These are phyloP conservation scores for Rubia peregrina DNA, from an alignment of 305 asterid genomes.

Conservation along the genomic window DNA sequence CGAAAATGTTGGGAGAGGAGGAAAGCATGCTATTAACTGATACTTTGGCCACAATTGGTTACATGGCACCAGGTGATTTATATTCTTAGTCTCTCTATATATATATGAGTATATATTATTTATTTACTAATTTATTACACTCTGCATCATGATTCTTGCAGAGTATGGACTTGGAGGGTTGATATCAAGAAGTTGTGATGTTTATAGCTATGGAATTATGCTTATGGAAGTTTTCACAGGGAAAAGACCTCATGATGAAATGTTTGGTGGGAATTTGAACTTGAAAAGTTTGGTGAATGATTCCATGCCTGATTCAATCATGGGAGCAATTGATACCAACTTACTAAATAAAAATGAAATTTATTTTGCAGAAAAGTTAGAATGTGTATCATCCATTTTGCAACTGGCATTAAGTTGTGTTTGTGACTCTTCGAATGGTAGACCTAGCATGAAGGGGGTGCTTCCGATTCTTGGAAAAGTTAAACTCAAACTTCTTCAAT, in stretches of 20 bases:
- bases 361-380: background rate
- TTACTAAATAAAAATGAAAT: background rate
- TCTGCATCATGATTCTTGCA: background rate
- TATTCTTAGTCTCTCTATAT: background rate
- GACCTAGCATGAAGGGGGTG: background rate
- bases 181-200: slow-evolving; percentile 3
- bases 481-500: background rate
- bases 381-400: background rate
- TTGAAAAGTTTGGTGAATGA: slow-evolving; percentile 7
- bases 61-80: slow-evolving; percentile 16
- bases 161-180: slow-evolving; percentile 14
- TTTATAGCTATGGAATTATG: slow-evolving; percentile 8
- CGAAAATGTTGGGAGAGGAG: slow-evolving; percentile 8
- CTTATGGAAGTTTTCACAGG: slow-evolving; percentile 8
- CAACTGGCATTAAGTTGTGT: background rate
- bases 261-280: background rate
- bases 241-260: background rate
- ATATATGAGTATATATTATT: background rate
- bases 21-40: slow-evolving; percentile 5
- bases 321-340: background rate
- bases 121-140: background rate
- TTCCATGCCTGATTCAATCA: background rate
- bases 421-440: background rate
- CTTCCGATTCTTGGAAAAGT: background rate
- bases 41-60: slow-evolving; percentile 16